Evolutionary conservation across 306 rosid genomes (phyloP).

Genomic region (Acacia acuminata): DNA sequence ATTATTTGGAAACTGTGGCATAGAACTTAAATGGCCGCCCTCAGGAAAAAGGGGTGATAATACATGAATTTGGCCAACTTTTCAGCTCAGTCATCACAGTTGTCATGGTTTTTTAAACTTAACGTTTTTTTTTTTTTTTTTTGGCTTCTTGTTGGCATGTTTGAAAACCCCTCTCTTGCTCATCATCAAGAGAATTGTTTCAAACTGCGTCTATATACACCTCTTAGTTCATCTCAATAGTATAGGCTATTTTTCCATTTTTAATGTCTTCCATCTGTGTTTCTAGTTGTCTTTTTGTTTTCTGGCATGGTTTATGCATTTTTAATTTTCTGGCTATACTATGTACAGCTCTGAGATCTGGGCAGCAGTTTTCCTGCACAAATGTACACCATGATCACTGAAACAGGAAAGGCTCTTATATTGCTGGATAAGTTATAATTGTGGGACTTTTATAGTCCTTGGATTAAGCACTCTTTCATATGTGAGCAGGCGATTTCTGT

Average conservation of each 20-base stretch:
- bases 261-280: background rate
- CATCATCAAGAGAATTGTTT: background rate
- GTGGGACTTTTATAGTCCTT: constrained; percentile 20
- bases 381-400: constrained; percentile 11
- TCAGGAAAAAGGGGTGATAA: too few species aligned
- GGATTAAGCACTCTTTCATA: constrained; percentile 29
- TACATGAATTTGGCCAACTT: too few species aligned
- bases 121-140: too few species aligned
- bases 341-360: constrained; percentile 4
- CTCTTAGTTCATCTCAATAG: background rate
- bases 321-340: constrained; percentile 7
- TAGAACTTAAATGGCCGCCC: too few species aligned
- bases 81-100: background rate
- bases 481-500: constrained; percentile 30
- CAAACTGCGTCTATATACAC: background rate
- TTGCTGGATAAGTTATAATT: constrained; percentile 29
- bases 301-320: background rate
- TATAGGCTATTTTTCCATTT: background rate
- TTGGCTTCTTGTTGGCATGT: background rate
- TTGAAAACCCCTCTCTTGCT: background rate
- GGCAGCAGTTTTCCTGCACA: background rate
- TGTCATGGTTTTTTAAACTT: background rate
- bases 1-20: too few species aligned
- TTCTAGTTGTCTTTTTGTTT: background rate
- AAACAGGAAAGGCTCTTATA: constrained; percentile 33